phyloP scores from a whole-genome alignment of 345 rosid genomes.

The Aquilaria malaccensis region DNA sequence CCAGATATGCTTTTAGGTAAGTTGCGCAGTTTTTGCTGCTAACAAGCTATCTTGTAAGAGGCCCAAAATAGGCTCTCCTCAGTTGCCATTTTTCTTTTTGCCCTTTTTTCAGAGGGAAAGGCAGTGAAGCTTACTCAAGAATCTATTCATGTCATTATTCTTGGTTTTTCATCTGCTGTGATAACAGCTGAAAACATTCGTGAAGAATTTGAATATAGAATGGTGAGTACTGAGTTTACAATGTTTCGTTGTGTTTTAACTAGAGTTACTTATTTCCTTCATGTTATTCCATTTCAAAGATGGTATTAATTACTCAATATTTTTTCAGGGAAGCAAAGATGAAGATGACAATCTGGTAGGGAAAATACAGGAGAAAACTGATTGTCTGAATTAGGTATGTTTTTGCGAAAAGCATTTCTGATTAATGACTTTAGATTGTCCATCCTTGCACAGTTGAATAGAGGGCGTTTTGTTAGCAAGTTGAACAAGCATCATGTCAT shows the following conservation, averaged over 20 bases:
- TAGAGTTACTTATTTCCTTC: not conserved
- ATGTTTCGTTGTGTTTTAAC: not conserved
- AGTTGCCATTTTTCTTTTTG: not conserved
- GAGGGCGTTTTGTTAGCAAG: constrained; percentile 46
- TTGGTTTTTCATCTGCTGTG: constrained; percentile 76
- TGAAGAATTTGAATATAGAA: constrained; percentile 50
- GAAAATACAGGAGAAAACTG: no score
- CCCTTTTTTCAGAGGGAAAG: constrained; percentile 47
- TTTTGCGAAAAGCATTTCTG: no score
- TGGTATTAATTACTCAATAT: no score
- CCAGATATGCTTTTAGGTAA: constrained; percentile 61
- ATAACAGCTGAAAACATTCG: constrained; percentile 52
- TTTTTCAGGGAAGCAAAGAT: no score
- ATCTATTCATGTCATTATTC: constrained; percentile 69
- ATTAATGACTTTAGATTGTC: no score
- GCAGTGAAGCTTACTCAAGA: constrained; percentile 58
- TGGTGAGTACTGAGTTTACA: constrained; percentile 25
- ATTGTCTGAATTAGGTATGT: no score
- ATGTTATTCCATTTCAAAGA: no score
- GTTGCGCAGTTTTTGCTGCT: not conserved
- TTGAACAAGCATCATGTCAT: constrained; percentile 50
- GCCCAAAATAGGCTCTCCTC: not conserved
- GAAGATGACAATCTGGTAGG: no score
- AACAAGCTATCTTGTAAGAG: not conserved
- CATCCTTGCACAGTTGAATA: not conserved